phyloP scores from a whole-genome alignment of 495 filamentous ascomycete species.

The Xylaria curta region DNA sequence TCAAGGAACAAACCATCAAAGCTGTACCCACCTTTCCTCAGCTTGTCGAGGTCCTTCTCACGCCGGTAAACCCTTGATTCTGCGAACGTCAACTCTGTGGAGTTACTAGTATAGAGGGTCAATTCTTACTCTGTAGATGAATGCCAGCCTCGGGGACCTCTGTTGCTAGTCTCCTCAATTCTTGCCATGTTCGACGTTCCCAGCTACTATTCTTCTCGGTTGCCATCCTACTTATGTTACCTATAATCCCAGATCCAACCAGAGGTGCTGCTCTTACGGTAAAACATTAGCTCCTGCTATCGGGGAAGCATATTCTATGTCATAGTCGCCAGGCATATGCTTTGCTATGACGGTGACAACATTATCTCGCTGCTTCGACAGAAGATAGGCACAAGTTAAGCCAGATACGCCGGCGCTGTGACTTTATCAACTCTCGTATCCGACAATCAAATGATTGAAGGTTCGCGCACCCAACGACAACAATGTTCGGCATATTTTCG shows the following conservation, averaged over 20 bases:
- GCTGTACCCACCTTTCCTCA: slow-evolving; percentile 48
- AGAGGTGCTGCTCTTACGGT: slow-evolving; percentile 61
- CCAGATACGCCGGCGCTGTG: slow-evolving; percentile 87
- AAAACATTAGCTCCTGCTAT: slow-evolving; percentile 95
- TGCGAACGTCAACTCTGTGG: slow-evolving; percentile 31
- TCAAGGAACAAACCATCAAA: slow-evolving; percentile 58
- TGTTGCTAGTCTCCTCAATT: slow-evolving; percentile 66
- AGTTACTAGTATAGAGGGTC: neutral
- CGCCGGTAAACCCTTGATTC: slow-evolving; percentile 52
- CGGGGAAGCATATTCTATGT: slow-evolving; percentile 93
- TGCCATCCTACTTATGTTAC: slow-evolving; percentile 42
- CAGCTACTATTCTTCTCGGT: slow-evolving; percentile 53
- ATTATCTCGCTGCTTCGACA: slow-evolving; percentile 73
- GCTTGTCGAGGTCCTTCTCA: slow-evolving; percentile 41
- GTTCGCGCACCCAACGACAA: slow-evolving; percentile 65
- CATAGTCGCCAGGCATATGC: slow-evolving; percentile 98
- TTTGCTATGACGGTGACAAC: slow-evolving; percentile 84
- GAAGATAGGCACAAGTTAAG: slow-evolving; percentile 85
- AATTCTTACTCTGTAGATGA: slow-evolving; percentile 74
- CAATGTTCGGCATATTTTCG: slow-evolving; percentile 49
- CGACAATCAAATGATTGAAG: slow-evolving; percentile 13
- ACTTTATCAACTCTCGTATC: slow-evolving; percentile 28
- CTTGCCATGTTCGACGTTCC: slow-evolving; percentile 73
- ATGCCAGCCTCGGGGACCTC: slow-evolving; percentile 87
- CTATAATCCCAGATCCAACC: neutral